phyloP scores from a whole-genome alignment of 192 early-diverging fungal genomes.

The Kickxella alabastrina region DNA sequence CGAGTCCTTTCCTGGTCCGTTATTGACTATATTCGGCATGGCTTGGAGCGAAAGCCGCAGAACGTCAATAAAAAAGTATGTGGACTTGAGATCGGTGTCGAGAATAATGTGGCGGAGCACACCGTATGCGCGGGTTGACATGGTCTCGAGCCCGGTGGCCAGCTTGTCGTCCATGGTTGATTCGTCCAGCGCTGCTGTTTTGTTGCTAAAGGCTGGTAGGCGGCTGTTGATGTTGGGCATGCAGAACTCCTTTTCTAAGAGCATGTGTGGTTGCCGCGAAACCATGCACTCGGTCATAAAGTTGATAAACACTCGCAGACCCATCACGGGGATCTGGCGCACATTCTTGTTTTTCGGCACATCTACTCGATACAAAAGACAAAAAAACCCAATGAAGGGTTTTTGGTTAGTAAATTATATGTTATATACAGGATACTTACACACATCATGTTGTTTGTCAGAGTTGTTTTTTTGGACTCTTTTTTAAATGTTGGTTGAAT shows the following conservation, averaged over 20 bases:
- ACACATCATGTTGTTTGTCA: neutral
- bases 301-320: constrained; percentile 20
- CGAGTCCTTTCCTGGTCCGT: neutral
- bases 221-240: constrained; percentile 16
- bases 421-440: no score
- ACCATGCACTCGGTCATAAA: constrained; percentile 30
- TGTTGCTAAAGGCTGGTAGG: no score
- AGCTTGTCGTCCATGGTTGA: constrained; percentile 6
- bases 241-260: constrained; percentile 13
- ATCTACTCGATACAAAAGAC: constrained; percentile 7
- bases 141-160: constrained; percentile 3
- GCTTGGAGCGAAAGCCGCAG: constrained; percentile 25
- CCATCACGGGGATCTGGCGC: constrained; percentile 29
- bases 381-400: neutral
- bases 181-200: no score
- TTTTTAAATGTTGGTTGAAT: neutral
- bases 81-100: constrained; percentile 18
- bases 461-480: neutral
- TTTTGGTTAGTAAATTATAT: neutral
- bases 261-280: constrained; percentile 18
- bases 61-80: constrained; percentile 31
- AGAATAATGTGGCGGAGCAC: constrained; percentile 26
- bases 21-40: neutral
- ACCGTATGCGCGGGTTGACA: constrained; percentile 17
- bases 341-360: constrained; percentile 6